Conservation (phyloP, 352 stramenopile genomes). For the Paralagenidium karlingii region DNA sequence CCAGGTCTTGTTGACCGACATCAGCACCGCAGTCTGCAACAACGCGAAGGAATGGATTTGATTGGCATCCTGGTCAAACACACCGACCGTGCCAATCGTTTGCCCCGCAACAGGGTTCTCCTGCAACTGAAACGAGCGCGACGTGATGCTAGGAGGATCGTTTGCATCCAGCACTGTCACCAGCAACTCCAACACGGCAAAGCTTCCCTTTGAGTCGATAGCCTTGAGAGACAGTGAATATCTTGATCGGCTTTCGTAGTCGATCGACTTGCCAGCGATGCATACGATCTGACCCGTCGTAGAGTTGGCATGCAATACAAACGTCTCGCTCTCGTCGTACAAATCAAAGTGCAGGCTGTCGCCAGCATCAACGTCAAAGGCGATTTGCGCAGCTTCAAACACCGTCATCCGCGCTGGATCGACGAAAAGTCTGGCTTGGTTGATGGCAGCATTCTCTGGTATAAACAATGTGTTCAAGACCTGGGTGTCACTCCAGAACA, state of each 20-base stretch:
- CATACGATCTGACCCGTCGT: slow-evolving; percentile 7
- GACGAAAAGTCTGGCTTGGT: slow-evolving; percentile 3
- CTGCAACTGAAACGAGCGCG: slow-evolving; percentile 1
- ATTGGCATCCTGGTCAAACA: slow-evolving; percentile 8
- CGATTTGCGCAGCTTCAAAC: slow-evolving; percentile 4
- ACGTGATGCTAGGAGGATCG: slow-evolving; percentile 7
- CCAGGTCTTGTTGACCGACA: too few species aligned
- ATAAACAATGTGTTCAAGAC: slow-evolving; percentile 10
- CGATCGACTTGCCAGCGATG: slow-evolving; percentile 1
- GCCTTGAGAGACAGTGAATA: slow-evolving; percentile 7
- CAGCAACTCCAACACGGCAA: slow-evolving; percentile 1
- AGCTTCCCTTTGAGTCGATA: slow-evolving; percentile 5
- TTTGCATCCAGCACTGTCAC: slow-evolving; percentile 13
- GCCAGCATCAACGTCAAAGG: slow-evolving; percentile 6
- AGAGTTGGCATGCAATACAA: neutral
- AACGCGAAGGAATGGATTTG: slow-evolving; percentile 6
- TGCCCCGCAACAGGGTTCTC: slow-evolving; percentile 7
- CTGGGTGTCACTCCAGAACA: too few species aligned
- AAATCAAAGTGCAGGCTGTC: slow-evolving; percentile 4
- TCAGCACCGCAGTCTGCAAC: slow-evolving; percentile 1
- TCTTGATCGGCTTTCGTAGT: slow-evolving; percentile 7
- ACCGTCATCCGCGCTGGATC: too few species aligned
- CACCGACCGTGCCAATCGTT: slow-evolving; percentile 3
- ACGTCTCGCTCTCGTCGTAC: neutral
- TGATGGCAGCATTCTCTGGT: slow-evolving; percentile 6